phyloP scores from a whole-genome alignment of 169 alveolate genomes.

The Eimeria falciformis region DNA sequence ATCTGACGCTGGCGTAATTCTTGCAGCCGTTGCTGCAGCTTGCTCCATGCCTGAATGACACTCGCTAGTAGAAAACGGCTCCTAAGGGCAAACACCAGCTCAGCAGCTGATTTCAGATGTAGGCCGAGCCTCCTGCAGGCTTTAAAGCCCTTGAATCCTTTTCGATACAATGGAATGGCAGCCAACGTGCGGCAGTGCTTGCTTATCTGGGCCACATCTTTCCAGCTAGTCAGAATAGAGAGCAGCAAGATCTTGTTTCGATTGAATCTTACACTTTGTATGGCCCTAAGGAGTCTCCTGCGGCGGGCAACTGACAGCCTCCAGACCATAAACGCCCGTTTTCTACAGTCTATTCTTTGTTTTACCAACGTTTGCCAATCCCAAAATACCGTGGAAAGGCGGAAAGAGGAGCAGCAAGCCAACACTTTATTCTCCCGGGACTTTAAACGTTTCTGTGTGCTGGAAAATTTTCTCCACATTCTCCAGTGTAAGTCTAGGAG shows the following conservation, averaged over 20 bases:
- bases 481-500: constrained; percentile 7
- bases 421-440: background rate
- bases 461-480: background rate
- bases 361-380: background rate
- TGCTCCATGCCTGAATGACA: constrained; percentile 15
- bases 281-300: background rate
- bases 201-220: background rate
- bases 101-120: background rate
- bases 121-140: background rate
- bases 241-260: background rate
- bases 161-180: background rate
- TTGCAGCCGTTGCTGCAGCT: constrained; percentile 12
- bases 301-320: background rate
- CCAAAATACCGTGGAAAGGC: background rate
- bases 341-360: background rate
- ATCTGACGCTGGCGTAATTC: background rate
- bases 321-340: constrained; percentile 4
- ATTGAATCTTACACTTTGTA: background rate
- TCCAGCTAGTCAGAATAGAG: background rate
- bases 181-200: constrained; percentile 28
- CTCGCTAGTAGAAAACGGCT: background rate
- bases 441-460: background rate
- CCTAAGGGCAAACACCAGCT: background rate
- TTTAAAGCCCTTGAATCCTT: background rate
- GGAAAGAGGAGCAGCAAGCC: background rate